Percentiles rank a stretch among this genome's conserved stretches.
Evolutionary conservation across 2,329 filamentous ascomycete species (phyloP).

Genomic region (Hymenoscyphus scutula): DNA sequence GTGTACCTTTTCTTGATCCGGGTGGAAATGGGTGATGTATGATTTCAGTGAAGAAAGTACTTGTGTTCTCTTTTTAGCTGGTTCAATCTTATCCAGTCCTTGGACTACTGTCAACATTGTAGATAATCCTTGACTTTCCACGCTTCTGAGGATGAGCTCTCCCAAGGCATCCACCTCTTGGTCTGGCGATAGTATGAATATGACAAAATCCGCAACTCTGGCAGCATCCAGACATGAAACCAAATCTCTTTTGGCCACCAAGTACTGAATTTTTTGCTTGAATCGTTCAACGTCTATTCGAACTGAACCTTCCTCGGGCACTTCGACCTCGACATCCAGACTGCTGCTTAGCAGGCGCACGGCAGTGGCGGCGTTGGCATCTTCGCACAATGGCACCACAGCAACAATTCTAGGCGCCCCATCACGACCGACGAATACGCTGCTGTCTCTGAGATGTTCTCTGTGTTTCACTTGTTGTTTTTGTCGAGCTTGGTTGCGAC

Average conservation of each 20-base stretch:
- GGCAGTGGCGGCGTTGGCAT: conserved; percentile 65
- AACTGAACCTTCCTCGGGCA: conserved; percentile 55
- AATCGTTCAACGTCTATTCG: conserved; percentile 81
- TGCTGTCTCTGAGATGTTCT: conserved; percentile 75
- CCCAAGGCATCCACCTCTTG: conserved; percentile 82
- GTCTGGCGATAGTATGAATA: conserved; percentile 78
- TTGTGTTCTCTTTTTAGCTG: conserved; percentile 73
- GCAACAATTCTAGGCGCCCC: conserved; percentile 86
- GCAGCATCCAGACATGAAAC: conserved; percentile 80
- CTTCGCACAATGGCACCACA: conserved; percentile 76
- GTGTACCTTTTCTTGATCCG: conserved; percentile 85
- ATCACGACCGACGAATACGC: conserved; percentile 81
- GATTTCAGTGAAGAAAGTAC: conserved; percentile 82
- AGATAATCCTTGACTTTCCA: conserved; percentile 92
- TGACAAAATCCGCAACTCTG: conserved; percentile 84
- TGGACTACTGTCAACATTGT: conserved; percentile 87
- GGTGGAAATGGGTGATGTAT: conserved; percentile 93
- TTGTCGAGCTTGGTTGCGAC: conserved; percentile 92
- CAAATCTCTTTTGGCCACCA: conserved; percentile 71
- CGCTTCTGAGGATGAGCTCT: conserved; percentile 78
- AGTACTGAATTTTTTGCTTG: conserved; percentile 89
- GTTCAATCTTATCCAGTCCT: conserved; percentile 72
- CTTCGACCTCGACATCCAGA: conserved; percentile 70
- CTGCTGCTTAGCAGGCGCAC: conserved; percentile 72
- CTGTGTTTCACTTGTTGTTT: conserved; percentile 78